Conservation (phyloP, 2,329 filamentous ascomycete genomes). For the Monosporascus sp. region DNA sequence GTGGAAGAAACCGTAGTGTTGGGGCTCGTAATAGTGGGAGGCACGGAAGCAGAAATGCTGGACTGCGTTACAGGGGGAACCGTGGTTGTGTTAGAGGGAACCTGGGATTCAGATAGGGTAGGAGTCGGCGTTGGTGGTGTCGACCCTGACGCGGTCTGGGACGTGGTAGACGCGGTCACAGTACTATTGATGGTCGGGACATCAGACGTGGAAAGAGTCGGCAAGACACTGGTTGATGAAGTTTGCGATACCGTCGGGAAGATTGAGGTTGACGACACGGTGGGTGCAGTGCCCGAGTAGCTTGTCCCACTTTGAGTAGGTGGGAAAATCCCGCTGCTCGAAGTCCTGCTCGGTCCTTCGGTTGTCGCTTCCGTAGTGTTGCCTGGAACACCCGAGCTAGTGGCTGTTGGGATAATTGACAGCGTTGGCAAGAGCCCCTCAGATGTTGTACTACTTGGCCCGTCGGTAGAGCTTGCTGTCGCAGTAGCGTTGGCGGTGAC, state of each 20-base stretch:
- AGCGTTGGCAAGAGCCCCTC: slow-evolving; percentile 7
- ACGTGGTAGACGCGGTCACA: no score
- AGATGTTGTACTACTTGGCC: no score
- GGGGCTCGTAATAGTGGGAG: slow-evolving; percentile 3
- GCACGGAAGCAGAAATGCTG: not conserved
- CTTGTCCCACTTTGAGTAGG: no score
- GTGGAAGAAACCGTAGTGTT: not conserved
- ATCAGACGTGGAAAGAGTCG: not conserved
- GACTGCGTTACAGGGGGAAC: not conserved
- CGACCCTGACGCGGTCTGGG: not conserved
- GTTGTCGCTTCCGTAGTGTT: not conserved
- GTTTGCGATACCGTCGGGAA: not conserved
- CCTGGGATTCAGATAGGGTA: not conserved
- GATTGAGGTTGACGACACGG: not conserved
- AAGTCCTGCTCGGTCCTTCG: not conserved
- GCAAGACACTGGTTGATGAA: not conserved
- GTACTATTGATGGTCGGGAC: not conserved
- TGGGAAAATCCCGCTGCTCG: not conserved
- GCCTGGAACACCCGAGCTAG: not conserved
- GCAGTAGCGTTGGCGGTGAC: not conserved
- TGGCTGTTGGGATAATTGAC: not conserved
- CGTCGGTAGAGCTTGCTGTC: not conserved
- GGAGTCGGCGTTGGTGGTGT: not conserved
- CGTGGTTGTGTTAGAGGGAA: slow-evolving; percentile 9
- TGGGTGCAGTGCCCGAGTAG: not conserved